Evolutionary conservation across 2,329 filamentous ascomycete genomes (phyloP).

Genomic region (Fusarium euwallaceae): DNA sequence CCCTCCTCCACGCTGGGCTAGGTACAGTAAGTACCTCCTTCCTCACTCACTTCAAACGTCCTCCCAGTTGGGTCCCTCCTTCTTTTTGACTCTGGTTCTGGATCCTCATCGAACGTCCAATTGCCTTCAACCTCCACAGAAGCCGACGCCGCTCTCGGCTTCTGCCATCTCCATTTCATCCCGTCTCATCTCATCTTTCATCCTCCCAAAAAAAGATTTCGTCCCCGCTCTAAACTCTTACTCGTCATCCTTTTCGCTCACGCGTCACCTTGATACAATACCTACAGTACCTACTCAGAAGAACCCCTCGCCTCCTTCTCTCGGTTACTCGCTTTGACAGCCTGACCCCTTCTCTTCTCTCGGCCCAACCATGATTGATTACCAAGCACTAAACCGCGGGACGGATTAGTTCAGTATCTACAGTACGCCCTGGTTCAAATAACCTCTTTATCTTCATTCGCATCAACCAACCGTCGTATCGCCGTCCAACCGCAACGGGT

Average conservation of each 20-base stretch:
- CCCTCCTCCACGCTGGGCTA: constrained; percentile 18
- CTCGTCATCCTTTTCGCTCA: constrained; percentile 18
- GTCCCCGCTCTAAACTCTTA: constrained; percentile 5
- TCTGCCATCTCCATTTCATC: constrained; percentile 3
- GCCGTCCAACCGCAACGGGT: constrained; percentile 22
- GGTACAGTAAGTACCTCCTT: constrained; percentile 1
- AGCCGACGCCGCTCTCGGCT: constrained; percentile 3
- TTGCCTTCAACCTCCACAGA: constrained; percentile 20
- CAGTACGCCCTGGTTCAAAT: constrained; percentile 16
- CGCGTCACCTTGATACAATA: constrained; percentile 8
- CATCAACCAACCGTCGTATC: constrained; percentile 4
- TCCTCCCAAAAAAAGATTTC: not conserved
- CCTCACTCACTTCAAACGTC: constrained; percentile 5
- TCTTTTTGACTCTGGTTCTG: constrained; percentile 9
- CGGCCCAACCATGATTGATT: constrained; percentile 32
- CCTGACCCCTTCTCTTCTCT: constrained; percentile 11
- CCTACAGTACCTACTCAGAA: not conserved
- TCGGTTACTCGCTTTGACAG: constrained; percentile 4
- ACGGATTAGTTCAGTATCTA: constrained; percentile 30
- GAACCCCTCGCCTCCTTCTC: constrained; percentile 1
- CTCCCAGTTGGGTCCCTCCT: constrained; percentile 5
- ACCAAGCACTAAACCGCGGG: constrained; percentile 31
- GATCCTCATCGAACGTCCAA: constrained; percentile 1
- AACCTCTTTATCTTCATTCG: constrained; percentile 19
- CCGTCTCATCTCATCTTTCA: constrained; percentile 7